Evolutionary conservation across 164 flowering plant genomes (phyloP).

Genomic region (Vitis labrusca): DNA sequence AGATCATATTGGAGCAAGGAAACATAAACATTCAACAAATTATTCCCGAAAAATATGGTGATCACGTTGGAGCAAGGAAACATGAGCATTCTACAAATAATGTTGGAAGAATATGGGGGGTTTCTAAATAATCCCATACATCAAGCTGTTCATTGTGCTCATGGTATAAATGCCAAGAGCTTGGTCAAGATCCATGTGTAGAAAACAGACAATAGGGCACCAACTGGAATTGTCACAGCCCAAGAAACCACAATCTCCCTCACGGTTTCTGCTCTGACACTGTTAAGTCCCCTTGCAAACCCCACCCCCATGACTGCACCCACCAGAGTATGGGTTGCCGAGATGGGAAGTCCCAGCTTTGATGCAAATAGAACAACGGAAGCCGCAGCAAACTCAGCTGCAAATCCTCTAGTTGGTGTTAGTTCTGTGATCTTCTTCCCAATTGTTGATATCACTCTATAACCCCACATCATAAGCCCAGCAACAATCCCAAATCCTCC

Average conservation of each 20-base stretch:
- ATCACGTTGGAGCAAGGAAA: not conserved
- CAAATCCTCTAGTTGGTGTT: constrained; percentile 96
- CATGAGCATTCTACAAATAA: not conserved
- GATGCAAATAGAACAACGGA: constrained; percentile 93
- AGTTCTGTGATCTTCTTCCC: constrained; percentile 98
- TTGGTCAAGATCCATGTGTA: constrained; percentile 83
- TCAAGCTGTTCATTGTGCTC: constrained; percentile 21
- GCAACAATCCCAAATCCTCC: constrained; percentile 99
- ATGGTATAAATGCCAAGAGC: constrained; percentile 53
- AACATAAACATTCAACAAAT: constrained; percentile 1
- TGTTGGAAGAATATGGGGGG: constrained; percentile 1
- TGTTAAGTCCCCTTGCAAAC: constrained; percentile 92
- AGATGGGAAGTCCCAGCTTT: constrained; percentile 91
- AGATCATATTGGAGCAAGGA: constrained; percentile 6
- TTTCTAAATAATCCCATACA: constrained; percentile 11
- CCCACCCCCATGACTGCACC: constrained; percentile 99
- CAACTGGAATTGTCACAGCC: constrained; percentile 89
- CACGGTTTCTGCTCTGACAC: constrained; percentile 92
- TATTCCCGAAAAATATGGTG: not conserved
- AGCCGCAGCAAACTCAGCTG: constrained; percentile 99
- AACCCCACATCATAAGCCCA: constrained; percentile 94
- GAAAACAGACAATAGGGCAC: constrained; percentile 68
- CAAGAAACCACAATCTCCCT: constrained; percentile 88
- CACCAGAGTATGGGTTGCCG: constrained; percentile 96
- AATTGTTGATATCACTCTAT: constrained; percentile 93